Percentiles rank a stretch among this genome's conserved stretches.
These are phyloP conservation scores for Neonectria magnoliae DNA, from an alignment of 2,329 filamentous ascomycete genomes.

Conservation along the genomic window DNA sequence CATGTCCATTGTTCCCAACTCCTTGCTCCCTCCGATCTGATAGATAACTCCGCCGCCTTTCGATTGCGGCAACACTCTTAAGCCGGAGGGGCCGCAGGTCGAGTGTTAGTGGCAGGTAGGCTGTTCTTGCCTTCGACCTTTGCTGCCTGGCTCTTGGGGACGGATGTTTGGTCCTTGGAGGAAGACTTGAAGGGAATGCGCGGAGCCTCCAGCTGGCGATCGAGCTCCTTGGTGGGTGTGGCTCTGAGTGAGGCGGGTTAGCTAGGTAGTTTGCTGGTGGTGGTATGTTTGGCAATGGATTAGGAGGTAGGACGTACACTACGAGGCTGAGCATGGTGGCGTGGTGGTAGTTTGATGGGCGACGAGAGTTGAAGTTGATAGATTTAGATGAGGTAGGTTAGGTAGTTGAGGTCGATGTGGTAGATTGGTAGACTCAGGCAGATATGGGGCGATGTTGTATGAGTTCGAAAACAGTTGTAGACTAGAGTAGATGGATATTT, in stretches of 20 bases:
- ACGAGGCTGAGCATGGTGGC: conserved; percentile 26
- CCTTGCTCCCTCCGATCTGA: background rate
- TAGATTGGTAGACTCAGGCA: background rate
- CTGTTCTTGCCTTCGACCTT: conserved; percentile 11
- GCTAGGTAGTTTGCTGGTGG: background rate
- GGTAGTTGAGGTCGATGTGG: too few relatives aligned
- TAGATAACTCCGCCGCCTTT: background rate
- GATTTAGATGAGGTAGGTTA: too few relatives aligned
- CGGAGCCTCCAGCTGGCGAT: conserved; percentile 20
- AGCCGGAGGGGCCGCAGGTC: background rate
- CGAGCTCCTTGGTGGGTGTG: conserved; percentile 24
- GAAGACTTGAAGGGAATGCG: conserved; percentile 15
- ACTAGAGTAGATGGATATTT: background rate
- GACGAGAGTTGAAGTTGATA: background rate
- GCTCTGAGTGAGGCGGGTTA: conserved; percentile 3
- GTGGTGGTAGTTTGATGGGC: background rate
- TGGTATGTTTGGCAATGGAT: background rate
- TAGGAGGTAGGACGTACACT: conserved; percentile 11
- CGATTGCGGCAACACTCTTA: background rate
- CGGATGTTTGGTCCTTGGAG: background rate
- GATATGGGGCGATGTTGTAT: background rate
- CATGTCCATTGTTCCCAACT: background rate
- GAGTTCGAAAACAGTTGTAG: background rate
- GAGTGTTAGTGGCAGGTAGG: conserved; percentile 3
- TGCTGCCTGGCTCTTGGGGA: background rate